These are phyloP conservation scores for Scleroderma bovista DNA, from an alignment of 768 basidiomycete species.

Conservation along the genomic window DNA sequence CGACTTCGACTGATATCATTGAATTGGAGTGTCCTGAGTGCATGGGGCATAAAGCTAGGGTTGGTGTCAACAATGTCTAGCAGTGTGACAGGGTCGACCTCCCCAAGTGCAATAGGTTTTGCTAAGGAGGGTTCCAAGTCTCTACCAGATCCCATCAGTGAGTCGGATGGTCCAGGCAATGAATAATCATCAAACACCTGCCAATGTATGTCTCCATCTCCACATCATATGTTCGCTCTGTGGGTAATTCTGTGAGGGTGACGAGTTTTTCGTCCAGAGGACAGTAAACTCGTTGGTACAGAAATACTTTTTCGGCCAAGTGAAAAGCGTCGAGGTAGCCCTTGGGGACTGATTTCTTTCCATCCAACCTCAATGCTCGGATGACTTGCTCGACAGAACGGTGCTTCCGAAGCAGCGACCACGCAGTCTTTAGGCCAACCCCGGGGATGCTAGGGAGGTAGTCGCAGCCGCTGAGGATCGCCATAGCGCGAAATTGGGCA, in stretches of 20 bases:
- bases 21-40: conserved; percentile 36
- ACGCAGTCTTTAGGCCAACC: conserved; percentile 92
- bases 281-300: conserved; percentile 90
- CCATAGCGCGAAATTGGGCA: conserved; percentile 86
- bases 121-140: conserved; percentile 61
- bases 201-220: conserved; percentile 71
- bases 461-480: conserved; percentile 89
- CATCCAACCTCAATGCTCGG: conserved; percentile 69
- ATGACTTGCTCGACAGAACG: conserved; percentile 84
- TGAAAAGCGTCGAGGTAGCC: conserved; percentile 71
- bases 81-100: conserved; percentile 64
- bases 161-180: conserved; percentile 5
- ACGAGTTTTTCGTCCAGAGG: conserved; percentile 61
- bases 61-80: conserved; percentile 77
- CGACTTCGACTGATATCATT: conserved; percentile 18
- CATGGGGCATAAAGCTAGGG: conserved; percentile 52
- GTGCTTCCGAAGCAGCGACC: conserved; percentile 73
- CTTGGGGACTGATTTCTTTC: conserved; percentile 74
- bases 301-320: conserved; percentile 86
- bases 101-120: conserved; percentile 59
- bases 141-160: conserved; percentile 33
- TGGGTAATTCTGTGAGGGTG: conserved; percentile 58
- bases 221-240: conserved; percentile 47
- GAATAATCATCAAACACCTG: conserved; percentile 33
- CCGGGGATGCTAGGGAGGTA: conserved; percentile 89